Evolutionary conservation across 805 yeast species (phyloP).

Genomic region (Myxozyma nipponensis): DNA sequence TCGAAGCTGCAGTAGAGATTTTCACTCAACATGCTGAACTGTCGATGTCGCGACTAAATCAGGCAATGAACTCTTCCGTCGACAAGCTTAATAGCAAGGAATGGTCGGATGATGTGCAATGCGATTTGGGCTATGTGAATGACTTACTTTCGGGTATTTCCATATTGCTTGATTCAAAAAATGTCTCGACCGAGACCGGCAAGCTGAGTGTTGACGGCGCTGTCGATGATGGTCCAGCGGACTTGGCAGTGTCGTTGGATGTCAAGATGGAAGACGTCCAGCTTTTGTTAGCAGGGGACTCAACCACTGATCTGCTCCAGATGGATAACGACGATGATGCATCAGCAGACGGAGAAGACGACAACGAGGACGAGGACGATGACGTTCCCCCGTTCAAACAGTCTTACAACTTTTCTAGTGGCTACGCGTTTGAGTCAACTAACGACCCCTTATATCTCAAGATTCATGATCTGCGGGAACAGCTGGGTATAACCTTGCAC

Average conservation of each 20-base stretch:
- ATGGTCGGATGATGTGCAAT: conserved; percentile 51
- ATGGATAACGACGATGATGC: conserved; percentile 27
- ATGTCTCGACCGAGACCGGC: neutral
- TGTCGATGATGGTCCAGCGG: neutral
- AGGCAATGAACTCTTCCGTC: conserved; percentile 39
- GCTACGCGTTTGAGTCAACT: conserved; percentile 59
- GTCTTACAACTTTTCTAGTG: conserved; percentile 57
- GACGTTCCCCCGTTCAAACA: conserved; percentile 44
- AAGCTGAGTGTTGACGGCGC: neutral
- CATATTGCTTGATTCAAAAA: conserved; percentile 65
- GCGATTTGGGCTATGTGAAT: conserved; percentile 54
- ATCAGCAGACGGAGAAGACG: conserved; percentile 25
- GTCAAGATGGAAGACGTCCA: neutral
- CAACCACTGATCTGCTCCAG: conserved; percentile 1
- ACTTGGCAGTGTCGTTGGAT: conserved; percentile 33
- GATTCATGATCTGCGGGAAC: conserved; percentile 58
- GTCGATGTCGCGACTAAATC: conserved; percentile 26
- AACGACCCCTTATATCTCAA: conserved; percentile 44
- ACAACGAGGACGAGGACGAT: conserved; percentile 32
- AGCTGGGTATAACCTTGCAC: conserved; percentile 63
- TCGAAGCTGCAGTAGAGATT: conserved; percentile 57
- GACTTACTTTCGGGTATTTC: conserved; percentile 67
- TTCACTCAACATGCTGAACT: conserved; percentile 47
- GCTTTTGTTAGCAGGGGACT: conserved; percentile 31
- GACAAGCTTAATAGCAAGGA: conserved; percentile 11